A percentile compares a stretch with the other conserved stretches of the same genome.
Evolutionary conservation across 768 basidiomycete species (phyloP).

Genomic region (Tricholoma saponaceum): DNA sequence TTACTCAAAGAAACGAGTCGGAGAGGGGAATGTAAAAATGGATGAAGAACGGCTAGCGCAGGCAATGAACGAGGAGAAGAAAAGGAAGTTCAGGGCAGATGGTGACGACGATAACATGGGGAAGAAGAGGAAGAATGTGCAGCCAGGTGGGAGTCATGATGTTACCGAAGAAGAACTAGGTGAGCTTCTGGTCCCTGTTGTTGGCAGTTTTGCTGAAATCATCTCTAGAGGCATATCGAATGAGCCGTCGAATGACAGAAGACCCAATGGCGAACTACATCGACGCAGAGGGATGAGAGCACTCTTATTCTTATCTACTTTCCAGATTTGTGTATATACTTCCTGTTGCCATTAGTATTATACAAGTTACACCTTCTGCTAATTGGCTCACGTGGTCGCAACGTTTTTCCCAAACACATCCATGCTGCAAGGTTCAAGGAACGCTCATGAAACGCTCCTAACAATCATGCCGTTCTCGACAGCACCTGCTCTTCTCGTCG

Average conservation of each 20-base stretch:
- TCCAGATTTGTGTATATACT: neutral
- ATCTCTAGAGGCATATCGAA: constrained; percentile 83
- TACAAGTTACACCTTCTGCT: too few species aligned
- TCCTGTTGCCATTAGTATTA: neutral
- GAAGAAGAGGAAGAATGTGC: constrained; percentile 55
- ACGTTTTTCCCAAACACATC: neutral
- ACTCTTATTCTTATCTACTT: too few species aligned
- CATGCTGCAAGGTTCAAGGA: constrained; percentile 2
- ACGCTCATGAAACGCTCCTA: constrained; percentile 12
- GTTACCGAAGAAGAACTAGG: constrained; percentile 88
- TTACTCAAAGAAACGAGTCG: constrained; percentile 74
- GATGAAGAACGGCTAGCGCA: constrained; percentile 65
- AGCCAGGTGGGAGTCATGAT: constrained; percentile 58
- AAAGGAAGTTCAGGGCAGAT: constrained; percentile 64
- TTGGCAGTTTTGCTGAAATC: constrained; percentile 8
- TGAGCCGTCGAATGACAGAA: constrained; percentile 68
- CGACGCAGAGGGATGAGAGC: constrained; percentile 42
- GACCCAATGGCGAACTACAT: constrained; percentile 95
- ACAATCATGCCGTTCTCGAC: constrained; percentile 39
- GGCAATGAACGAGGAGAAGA: constrained; percentile 77
- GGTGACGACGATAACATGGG: constrained; percentile 53
- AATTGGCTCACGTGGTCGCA: neutral
- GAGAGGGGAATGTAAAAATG: constrained; percentile 76
- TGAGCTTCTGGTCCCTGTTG: constrained; percentile 29
- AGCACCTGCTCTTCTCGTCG: constrained; percentile 67